Base-by-base conservation (phyloP, 257 asterid genomes). In the Petrea volubilis region DNA sequence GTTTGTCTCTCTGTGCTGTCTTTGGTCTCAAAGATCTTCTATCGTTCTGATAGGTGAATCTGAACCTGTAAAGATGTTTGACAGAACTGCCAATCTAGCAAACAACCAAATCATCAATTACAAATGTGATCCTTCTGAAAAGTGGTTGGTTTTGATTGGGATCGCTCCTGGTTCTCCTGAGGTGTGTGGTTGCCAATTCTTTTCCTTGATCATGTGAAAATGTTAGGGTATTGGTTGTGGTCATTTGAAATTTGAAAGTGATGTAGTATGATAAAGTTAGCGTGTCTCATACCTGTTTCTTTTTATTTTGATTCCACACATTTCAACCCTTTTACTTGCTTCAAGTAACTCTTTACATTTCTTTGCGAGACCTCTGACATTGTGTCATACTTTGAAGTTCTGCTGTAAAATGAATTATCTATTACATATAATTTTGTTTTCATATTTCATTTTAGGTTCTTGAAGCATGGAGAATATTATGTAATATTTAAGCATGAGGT, bases 111-210 rank as follows among this genome's bases (percentile, higher is more conserved):
- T 93, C 50, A 93, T 93, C 79, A 93, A 93, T 79, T 93, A 93
- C 72, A 84, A 90, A 60, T 88, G 97, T 14, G 98, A 93, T 64
- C 96, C 96, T 71, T 81, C 98, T 36, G 98, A 88, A 74, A 93
- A 93, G 80, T 93, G 98, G 98, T 74, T 93, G 96, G 98, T 93
- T 74, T 78, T 93, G 87, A 85, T 90, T 59, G 98, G 98, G 74
- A 93, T 93, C 40, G 90, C 97, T 50, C 98, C 98, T 67, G 98
- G 98, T 47, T 81, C 97, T 29, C 86, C 97, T 0, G 98, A 93
- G 93, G 98, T 93, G 72, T 18, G 83, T 75, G 72, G 55, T 70
- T 61, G 15, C 21, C 6, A 17, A 50, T 60, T 55, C 3, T 28
- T 66, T 20, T 56, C 40, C 58, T 12, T 41, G 55, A n/a, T 70